Base-by-base conservation (phyloP, 352 stramenopile genomes). In the Globisporangium carolinianum region DNA sequence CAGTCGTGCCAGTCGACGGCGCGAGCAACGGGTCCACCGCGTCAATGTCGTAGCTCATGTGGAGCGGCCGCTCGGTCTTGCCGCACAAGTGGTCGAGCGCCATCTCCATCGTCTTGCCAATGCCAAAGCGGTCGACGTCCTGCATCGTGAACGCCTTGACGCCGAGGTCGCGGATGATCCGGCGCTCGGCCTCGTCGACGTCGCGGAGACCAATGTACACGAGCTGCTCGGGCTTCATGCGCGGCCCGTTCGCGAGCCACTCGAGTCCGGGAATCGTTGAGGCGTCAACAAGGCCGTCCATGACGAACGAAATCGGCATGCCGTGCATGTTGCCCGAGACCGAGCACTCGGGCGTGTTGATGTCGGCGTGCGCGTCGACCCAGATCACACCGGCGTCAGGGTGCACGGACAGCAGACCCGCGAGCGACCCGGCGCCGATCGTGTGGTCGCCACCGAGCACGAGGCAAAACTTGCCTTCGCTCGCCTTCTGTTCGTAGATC, bases 31-130 rank as follows among this genome's bases (percentile, higher is more conserved):
- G 96, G 72, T 99, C 96, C 1, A 98, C 86, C n/a, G 95, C 94
- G 76, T 99, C 96, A 67, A 99, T 98, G 66, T 99, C 96, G 72
- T 98, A 99, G 61, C 86, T 97, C 68, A 98, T 87, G 79, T 99
- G 96, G 37, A 99, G 65, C 35, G 95, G 95, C 37, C 94, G 82
- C 62, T 95, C 66, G 50, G 88, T 87, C 71, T 94, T 81, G 46
- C 58, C 79, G 58, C 72, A 83, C 1, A 99, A 76, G 73, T 98
- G 89, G 55, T 97, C 88, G n/a, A 99, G 70, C 41, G 94, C 93
- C 78, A 95, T 90, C 64, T 98, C 94, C 95, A 99, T 98, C 5
- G 97, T 96, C 67, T 88, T 79, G 58, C 95, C 96, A 68, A 99
- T 99, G 36, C 96, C 96, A 55, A 91, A 94, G 57, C 91, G 86